Evolutionary conservation across 2,329 filamentous ascomycete genomes (phyloP).

Genomic region (Pseudogymnoascus sp.): DNA sequence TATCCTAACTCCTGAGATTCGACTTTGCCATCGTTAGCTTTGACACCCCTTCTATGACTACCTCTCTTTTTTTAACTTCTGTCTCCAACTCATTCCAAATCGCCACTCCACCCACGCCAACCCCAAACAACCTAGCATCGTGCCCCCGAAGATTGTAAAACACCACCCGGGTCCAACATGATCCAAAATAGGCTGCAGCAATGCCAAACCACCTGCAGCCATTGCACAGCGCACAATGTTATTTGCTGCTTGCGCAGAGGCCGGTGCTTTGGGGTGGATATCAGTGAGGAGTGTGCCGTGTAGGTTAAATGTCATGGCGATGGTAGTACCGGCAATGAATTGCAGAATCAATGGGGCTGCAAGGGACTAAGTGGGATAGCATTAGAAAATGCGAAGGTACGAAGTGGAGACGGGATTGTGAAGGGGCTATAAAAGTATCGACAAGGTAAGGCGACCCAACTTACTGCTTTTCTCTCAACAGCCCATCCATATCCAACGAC

Average conservation of each 20-base stretch:
- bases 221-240: conserved; percentile 10
- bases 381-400: not conserved
- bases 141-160: conserved; percentile 12
- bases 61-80: not conserved
- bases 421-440: conserved; percentile 10
- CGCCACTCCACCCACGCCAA: conserved; percentile 1
- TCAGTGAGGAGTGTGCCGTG: conserved; percentile 12
- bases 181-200: conserved; percentile 12
- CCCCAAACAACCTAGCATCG: not conserved
- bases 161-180: conserved; percentile 13
- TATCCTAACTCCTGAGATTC: no score
- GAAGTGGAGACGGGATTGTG: conserved; percentile 11
- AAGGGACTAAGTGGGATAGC: not conserved
- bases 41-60: no score
- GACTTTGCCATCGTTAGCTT: no score
- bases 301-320: conserved; percentile 11
- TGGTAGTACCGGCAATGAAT: conserved; percentile 11
- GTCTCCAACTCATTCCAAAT: conserved; percentile 13
- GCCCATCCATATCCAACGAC: conserved; percentile 12
- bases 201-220: not conserved
- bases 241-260: conserved; percentile 7
- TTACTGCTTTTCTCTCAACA: conserved; percentile 11
- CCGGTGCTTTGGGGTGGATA: not conserved
- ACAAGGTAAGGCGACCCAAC: not conserved
- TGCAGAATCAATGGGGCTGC: conserved; percentile 14